Percentiles rank a stretch among this genome's conserved stretches.
These are phyloP conservation scores for Hibiscus syriacus DNA, from an alignment of 345 rosid species.

Conservation along the genomic window DNA sequence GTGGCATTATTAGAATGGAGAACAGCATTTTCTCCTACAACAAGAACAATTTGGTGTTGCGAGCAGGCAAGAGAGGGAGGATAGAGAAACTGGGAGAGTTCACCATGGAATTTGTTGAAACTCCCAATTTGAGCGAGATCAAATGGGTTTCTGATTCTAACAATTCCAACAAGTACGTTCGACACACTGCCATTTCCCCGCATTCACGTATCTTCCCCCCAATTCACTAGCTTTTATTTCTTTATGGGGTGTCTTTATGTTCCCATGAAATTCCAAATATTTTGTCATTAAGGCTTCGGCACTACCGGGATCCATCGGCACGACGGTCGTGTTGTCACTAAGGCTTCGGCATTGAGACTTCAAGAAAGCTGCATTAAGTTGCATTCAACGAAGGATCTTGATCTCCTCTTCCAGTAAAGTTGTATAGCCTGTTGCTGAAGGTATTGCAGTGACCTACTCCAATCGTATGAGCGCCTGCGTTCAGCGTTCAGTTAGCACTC, in stretches of 20 bases:
- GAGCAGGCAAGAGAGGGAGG: constrained; percentile 63
- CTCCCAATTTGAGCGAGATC: constrained; percentile 75
- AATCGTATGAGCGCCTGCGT: constrained; percentile 56
- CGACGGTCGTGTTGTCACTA: constrained; percentile 21
- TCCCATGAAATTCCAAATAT: background rate
- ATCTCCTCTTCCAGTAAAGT: constrained; percentile 57
- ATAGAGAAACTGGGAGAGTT: constrained; percentile 61
- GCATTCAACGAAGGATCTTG: constrained; percentile 50
- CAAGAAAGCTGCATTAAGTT: constrained; percentile 25
- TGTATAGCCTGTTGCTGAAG: constrained; percentile 55
- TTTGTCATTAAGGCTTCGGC: too few relatives aligned
- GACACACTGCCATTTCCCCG: constrained; percentile 37
- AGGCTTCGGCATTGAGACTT: constrained; percentile 36
- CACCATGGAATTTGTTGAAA: constrained; percentile 55
- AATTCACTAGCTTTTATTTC: constrained; percentile 7
- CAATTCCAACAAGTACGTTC: constrained; percentile 39
- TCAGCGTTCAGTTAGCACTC: background rate
- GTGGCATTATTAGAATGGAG: constrained; percentile 40
- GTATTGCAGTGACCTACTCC: constrained; percentile 48
- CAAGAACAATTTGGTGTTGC: constrained; percentile 40
- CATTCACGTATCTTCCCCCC: constrained; percentile 54
- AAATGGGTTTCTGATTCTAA: constrained; percentile 49
- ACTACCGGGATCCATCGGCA: constrained; percentile 59
- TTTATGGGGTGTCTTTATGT: background rate
- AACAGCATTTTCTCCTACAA: constrained; percentile 66